These are phyloP conservation scores for Loxodes magnus DNA, from an alignment of 73 alveolate genomes.

Conservation along the genomic window DNA sequence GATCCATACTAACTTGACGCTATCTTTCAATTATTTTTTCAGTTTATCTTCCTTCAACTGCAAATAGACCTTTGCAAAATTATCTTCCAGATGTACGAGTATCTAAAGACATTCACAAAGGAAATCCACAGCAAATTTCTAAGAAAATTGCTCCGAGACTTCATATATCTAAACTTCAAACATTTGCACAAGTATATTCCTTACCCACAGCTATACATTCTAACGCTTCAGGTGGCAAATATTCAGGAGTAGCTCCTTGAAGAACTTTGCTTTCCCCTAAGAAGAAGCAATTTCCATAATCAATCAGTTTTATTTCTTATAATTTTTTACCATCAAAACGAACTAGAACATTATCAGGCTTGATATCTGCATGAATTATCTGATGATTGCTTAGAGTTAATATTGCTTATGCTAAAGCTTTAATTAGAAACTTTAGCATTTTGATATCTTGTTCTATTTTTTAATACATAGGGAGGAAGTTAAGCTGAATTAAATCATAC, in stretches of 20 bases:
- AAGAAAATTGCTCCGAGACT: slow-evolving; percentile 47
- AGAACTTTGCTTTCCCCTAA: slow-evolving; percentile 18
- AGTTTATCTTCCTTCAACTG: slow-evolving; percentile 10
- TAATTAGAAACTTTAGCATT: slow-evolving; percentile 15
- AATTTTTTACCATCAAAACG: slow-evolving; percentile 5
- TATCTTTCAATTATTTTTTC: not conserved
- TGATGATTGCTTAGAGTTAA: slow-evolving; percentile 18
- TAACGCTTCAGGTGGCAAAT: slow-evolving; percentile 31
- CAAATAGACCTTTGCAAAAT: slow-evolving; percentile 3
- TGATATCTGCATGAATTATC: slow-evolving; percentile 55
- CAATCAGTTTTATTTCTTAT: slow-evolving; percentile 40
- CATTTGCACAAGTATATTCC: too few relatives aligned
- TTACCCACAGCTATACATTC: too few relatives aligned
- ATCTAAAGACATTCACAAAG: slow-evolving; percentile 51
- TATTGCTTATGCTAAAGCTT: slow-evolving; percentile 29
- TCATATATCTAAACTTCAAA: slow-evolving; percentile 63
- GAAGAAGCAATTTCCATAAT: slow-evolving; percentile 47
- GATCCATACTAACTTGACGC: too few relatives aligned
- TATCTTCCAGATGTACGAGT: slow-evolving; percentile 16
- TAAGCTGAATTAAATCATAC: slow-evolving; percentile 30
- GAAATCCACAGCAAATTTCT: slow-evolving; percentile 56
- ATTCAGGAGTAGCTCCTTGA: slow-evolving; percentile 55
- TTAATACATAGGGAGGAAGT: slow-evolving; percentile 24
- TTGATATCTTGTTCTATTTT: slow-evolving; percentile 10
- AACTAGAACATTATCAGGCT: slow-evolving; percentile 62